phyloP scores from a whole-genome alignment of 208 protist genomes.

The Angomonas deanei region DNA sequence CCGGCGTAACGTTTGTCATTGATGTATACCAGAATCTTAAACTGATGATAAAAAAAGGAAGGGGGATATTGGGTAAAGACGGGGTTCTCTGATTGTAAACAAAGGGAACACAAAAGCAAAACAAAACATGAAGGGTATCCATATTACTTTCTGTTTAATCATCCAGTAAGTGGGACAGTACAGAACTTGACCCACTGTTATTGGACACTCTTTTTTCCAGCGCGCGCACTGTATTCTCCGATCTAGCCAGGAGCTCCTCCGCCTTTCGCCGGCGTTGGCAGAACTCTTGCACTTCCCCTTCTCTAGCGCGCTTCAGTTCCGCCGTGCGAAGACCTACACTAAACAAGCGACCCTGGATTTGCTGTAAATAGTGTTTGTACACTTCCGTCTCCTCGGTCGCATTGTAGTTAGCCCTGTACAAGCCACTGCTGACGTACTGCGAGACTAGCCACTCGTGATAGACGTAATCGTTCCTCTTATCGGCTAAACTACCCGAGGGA shows the following conservation, averaged over 20 bases:
- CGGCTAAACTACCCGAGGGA: background rate
- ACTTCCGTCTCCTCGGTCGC: background rate
- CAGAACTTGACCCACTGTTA: too few relatives aligned
- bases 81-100: background rate
- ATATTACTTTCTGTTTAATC: background rate
- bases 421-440: background rate
- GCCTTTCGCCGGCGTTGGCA: background rate
- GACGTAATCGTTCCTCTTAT: background rate
- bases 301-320: background rate
- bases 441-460: constrained; percentile 3
- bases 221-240: too few relatives aligned
- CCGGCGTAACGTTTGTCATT: background rate
- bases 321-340: background rate
- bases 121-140: too few relatives aligned
- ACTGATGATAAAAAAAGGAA: too few relatives aligned
- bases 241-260: too few relatives aligned
- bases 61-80: too few relatives aligned
- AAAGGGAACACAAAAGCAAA: background rate
- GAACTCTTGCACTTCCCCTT: background rate
- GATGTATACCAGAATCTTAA: background rate
- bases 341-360: background rate
- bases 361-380: background rate
- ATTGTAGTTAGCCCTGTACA: background rate
- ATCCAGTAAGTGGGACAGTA: background rate
- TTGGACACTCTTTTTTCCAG: too few relatives aligned